Percentiles rank a stretch among this genome's conserved stretches.
phyloP scores from a whole-genome alignment of 2,329 filamentous ascomycete species.

The Colletotrichum godetiae region DNA sequence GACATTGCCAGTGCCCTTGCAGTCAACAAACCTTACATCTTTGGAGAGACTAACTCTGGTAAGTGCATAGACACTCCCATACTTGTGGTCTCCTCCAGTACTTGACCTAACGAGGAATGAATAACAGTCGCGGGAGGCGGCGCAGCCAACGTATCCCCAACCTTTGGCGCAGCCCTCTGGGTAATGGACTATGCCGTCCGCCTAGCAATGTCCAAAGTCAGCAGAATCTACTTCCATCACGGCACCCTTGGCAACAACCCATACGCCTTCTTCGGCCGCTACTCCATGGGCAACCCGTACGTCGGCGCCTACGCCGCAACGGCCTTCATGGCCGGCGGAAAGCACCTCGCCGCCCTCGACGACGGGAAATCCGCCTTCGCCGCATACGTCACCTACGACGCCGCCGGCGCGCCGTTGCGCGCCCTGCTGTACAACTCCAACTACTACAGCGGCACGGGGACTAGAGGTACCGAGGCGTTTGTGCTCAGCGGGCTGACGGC shows the following conservation, averaged over 20 bases:
- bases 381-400: conserved; percentile 56
- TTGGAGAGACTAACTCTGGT: conserved; percentile 64
- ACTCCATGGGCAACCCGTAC: conserved; percentile 62
- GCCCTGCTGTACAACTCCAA: conserved; percentile 60
- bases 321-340: conserved; percentile 55
- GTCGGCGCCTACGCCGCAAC: conserved; percentile 62
- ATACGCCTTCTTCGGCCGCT: conserved; percentile 60
- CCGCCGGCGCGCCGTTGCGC: conserved; percentile 23
- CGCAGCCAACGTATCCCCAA: conserved; percentile 40
- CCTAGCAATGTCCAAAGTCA: conserved; percentile 22
- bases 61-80: not conserved
- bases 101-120: not conserved
- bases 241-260: conserved; percentile 63
- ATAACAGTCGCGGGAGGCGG: conserved; percentile 12
- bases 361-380: conserved; percentile 54
- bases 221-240: conserved; percentile 58
- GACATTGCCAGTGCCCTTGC: conserved; percentile 53
- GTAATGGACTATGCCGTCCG: conserved; percentile 49
- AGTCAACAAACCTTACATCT: conserved; percentile 55
- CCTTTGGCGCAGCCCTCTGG: conserved; percentile 54
- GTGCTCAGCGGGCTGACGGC: conserved; percentile 2
- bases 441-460: conserved; percentile 45
- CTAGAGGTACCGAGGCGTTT: conserved; percentile 2
- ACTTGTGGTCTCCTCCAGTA: not conserved
- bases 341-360: conserved; percentile 58